Evolutionary conservation across 1,284 basidiomycete species (phyloP).

Genomic region (Cutaneotrichosporon sp.): DNA sequence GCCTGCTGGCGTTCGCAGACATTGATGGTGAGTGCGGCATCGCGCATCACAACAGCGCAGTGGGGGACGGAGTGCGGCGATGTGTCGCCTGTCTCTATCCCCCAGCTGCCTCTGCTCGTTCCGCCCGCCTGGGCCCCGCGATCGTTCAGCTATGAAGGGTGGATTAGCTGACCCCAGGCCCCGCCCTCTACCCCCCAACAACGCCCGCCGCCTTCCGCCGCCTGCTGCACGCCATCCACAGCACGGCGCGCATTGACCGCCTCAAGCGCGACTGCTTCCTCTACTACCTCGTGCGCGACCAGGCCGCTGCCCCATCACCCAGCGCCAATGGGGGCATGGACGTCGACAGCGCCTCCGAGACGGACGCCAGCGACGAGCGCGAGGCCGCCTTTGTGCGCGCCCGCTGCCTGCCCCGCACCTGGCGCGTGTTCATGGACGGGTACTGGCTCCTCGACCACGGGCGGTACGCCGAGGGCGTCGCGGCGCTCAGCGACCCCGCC

Average conservation of each 20-base stretch:
- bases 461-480: slow-evolving; percentile 34
- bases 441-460: slow-evolving; percentile 49
- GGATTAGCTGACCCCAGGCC: slow-evolving; percentile 26
- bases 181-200: slow-evolving; percentile 41
- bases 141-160: too few relatives aligned
- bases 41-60: too few relatives aligned
- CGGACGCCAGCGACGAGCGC: slow-evolving; percentile 3
- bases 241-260: slow-evolving; percentile 31
- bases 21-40: slow-evolving; percentile 38
- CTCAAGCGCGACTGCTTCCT: slow-evolving; percentile 47
- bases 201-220: slow-evolving; percentile 38
- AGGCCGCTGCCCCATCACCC: slow-evolving; percentile 18
- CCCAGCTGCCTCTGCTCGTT: too few relatives aligned
- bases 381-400: slow-evolving; percentile 35
- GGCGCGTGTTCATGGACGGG: slow-evolving; percentile 46
- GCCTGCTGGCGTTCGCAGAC: slow-evolving; percentile 35
- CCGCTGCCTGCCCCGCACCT: slow-evolving; percentile 41
- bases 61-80: too few relatives aligned
- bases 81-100: too few relatives aligned
- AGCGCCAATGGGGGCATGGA: slow-evolving; percentile 24
- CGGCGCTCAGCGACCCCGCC: slow-evolving; percentile 37
- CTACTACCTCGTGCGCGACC: slow-evolving; percentile 48
- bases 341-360: slow-evolving; percentile 20
- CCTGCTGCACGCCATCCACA: slow-evolving; percentile 38
- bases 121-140: too few relatives aligned